Evolutionary conservation across 257 asterid genomes (phyloP).

Genomic region (Marsdenia floribunda): DNA sequence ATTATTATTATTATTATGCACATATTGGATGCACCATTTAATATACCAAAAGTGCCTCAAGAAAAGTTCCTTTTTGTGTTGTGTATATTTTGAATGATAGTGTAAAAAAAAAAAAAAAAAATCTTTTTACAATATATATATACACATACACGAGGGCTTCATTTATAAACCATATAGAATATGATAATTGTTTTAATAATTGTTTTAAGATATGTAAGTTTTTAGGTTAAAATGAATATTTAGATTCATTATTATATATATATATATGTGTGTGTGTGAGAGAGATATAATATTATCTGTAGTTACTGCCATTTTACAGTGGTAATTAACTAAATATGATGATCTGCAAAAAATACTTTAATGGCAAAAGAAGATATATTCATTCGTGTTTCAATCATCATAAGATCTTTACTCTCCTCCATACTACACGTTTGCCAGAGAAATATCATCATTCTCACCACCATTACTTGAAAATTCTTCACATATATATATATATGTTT

Average conservation of each 20-base stretch:
- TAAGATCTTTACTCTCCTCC: slow-evolving; percentile 8
- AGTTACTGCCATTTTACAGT: not conserved
- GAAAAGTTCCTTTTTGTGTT: not conserved
- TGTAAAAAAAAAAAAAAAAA: too few species aligned
- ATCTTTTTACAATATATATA: too few species aligned
- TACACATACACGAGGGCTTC: not conserved
- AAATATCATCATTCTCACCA: slow-evolving; percentile 7
- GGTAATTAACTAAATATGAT: not conserved
- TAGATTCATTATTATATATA: too few species aligned
- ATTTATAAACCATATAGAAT: too few species aligned
- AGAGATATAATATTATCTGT: too few species aligned
- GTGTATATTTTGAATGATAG: not conserved
- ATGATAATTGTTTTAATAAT: too few species aligned
- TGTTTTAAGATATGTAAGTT: too few species aligned
- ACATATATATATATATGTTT: not conserved
- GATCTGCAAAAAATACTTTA: not conserved
- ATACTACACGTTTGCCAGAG: slow-evolving; percentile 13
- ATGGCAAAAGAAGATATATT: not conserved
- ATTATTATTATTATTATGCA: not conserved
- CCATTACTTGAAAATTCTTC: too few species aligned
- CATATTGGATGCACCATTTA: slow-evolving; percentile 1
- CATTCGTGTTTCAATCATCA: not conserved
- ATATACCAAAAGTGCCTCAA: not conserved
- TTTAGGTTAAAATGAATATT: too few species aligned
- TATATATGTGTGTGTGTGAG: too few species aligned